Evolutionary conservation across 2,329 filamentous ascomycete genomes (phyloP), one percentile per base, ranked within the genome.

Genomic region (Colletotrichum sp.): DNA sequence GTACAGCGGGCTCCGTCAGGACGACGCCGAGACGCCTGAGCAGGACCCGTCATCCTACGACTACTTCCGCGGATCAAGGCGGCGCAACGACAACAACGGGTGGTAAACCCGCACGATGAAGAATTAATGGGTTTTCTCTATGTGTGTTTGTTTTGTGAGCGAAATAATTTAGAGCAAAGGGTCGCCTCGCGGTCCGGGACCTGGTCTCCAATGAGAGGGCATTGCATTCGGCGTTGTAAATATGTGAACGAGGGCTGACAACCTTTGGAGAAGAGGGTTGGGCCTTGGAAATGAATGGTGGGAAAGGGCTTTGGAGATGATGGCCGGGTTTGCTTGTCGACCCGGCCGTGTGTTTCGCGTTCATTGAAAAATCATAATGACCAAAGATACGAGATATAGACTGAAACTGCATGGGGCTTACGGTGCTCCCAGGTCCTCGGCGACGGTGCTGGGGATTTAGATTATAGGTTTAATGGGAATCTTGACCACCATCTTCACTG

Each of bases 1-100:
- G 0, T 93, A 93, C 81, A 92, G 90, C 16, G 88, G 89, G 30
- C 82, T 93, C 70, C 89, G 91, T 1, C 91, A 93, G 80, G 82
- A 84, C 55, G 90, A 92, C 71, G 83, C 85, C 11, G 81, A 85
- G 27, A 81, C 71, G n/a, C 36, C 81, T 6, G 67, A 80, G 11
- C 81, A 81, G 25, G 88, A 90, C 57, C 88, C 89, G 11, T 82
- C 86, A 78, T 86, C 88, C 76, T 92, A 92, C 78, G 90, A 92
- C 80, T 92, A 92, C 78, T 92, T 92, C 82, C 86, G 90, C 32
- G 85, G 86, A 6, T 84, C 82, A 25, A 67, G 80, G 68, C 80
- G 78, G 67, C 75, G 78, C n/a, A 86, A 86, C 1, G 82, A 86
- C 22, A 86, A 86, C 1, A 82, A 86, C 75, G 85, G 85, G 8